These are phyloP conservation scores for Fusarium paranaense DNA, from an alignment of 2,329 filamentous ascomycete species.

Conservation along the genomic window DNA sequence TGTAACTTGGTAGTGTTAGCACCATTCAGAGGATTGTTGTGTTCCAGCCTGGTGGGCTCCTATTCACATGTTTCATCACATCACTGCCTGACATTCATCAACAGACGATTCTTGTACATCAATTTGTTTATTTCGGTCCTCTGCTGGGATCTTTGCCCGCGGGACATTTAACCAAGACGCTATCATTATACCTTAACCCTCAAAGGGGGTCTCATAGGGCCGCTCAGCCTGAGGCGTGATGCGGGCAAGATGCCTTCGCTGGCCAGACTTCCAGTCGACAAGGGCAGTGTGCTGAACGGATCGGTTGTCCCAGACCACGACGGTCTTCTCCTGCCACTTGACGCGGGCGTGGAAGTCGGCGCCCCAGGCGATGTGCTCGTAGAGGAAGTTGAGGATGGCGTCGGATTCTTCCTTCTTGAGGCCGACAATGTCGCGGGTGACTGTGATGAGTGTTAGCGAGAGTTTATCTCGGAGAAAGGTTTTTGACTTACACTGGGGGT, in stretches of 20 bases:
- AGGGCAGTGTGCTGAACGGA: constrained; percentile 83
- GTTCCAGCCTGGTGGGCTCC: not conserved
- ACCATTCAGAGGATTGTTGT: not conserved
- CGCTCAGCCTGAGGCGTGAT: constrained; percentile 86
- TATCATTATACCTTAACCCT: constrained; percentile 23
- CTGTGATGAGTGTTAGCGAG: constrained; percentile 51
- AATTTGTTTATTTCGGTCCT: constrained; percentile 7
- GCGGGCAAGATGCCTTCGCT: constrained; percentile 81
- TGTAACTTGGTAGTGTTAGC: not conserved
- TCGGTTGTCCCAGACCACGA: constrained; percentile 89
- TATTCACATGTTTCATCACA: not conserved
- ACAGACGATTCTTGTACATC: not conserved
- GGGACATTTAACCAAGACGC: not conserved
- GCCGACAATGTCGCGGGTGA: constrained; percentile 84
- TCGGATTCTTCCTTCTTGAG: constrained; percentile 91
- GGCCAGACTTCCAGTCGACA: constrained; percentile 84
- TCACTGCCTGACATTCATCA: not conserved
- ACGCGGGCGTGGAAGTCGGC: constrained; percentile 79
- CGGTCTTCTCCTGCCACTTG: constrained; percentile 82
- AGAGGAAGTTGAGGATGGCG: constrained; percentile 78
- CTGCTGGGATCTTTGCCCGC: constrained; percentile 12
- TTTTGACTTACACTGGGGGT: constrained; percentile 77
- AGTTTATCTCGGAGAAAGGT: not conserved
- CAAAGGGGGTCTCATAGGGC: constrained; percentile 75
- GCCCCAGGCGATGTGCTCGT: constrained; percentile 61